Conservation (phyloP, 1,139 yeast species). For the Yamadazyma songkhlaensis region DNA sequence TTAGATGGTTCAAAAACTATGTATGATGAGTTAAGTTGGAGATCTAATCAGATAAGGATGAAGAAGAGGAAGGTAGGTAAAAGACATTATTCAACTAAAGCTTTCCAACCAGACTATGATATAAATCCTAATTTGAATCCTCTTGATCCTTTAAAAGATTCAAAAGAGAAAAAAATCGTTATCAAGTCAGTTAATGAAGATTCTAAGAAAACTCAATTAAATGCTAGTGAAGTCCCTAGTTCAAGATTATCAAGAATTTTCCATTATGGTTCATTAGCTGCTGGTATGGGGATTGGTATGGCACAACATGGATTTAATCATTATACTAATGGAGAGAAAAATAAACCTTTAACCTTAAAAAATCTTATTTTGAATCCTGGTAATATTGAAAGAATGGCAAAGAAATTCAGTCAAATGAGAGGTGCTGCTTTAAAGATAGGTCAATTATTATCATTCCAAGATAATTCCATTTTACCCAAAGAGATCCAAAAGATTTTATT, state of each 20-base stretch:
- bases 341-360: slow-evolving; percentile 45
- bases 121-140: slow-evolving; percentile 12
- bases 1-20: slow-evolving; percentile 2
- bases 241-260: slow-evolving; percentile 81
- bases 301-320: slow-evolving; percentile 76
- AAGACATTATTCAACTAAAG: slow-evolving; percentile 13
- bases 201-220: slow-evolving; percentile 6
- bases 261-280: slow-evolving; percentile 92
- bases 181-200: slow-evolving; percentile 9
- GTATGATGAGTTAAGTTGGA: slow-evolving; percentile 4
- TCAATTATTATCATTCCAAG: slow-evolving; percentile 94
- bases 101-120: slow-evolving; percentile 7
- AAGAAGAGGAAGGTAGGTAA: slow-evolving; percentile 1
- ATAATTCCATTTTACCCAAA: slow-evolving; percentile 74
- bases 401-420: slow-evolving; percentile 87
- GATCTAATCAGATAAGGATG: background rate
- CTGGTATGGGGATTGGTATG: slow-evolving; percentile 85
- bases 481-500: slow-evolving; percentile 80
- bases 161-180: slow-evolving; percentile 3
- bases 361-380: slow-evolving; percentile 72
- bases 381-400: slow-evolving; percentile 85
- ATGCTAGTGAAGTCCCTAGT: slow-evolving; percentile 73
- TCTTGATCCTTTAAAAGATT: slow-evolving; percentile 3
- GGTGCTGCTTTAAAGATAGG: slow-evolving; percentile 98
- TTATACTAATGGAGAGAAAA: slow-evolving; percentile 49